A percentile compares a stretch with the other conserved stretches of the same genome.
These are phyloP conservation scores for Talaromyces pinophilus DNA, from an alignment of 2,329 filamentous ascomycete species.

Conservation along the genomic window DNA sequence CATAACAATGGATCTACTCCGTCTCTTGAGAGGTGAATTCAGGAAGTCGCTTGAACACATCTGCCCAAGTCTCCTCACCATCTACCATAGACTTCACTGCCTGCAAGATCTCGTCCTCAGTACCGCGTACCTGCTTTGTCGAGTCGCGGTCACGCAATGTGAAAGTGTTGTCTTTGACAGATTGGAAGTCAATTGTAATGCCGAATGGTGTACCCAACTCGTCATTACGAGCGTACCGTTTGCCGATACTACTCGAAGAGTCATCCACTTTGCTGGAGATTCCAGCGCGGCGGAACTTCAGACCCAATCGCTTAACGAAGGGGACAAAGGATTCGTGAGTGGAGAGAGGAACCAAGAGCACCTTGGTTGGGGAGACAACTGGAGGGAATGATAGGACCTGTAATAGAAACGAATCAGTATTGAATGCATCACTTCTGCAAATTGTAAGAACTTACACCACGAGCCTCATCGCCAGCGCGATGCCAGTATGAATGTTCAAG, in stretches of 20 bases:
- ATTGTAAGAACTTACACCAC: conserved; percentile 66
- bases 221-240: conserved; percentile 92
- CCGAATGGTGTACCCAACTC: conserved; percentile 93
- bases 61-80: conserved; percentile 65
- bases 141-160: conserved; percentile 89
- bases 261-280: conserved; percentile 87
- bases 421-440: background rate
- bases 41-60: conserved; percentile 76
- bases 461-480: conserved; percentile 77
- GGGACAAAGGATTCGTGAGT: conserved; percentile 78
- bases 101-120: conserved; percentile 74
- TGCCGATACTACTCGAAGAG: conserved; percentile 88
- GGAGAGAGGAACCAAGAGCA: conserved; percentile 86
- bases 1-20: conserved; percentile 39
- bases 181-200: conserved; percentile 95
- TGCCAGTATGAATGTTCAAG: conserved; percentile 97
- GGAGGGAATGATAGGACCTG: conserved; percentile 73
- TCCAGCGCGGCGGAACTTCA: conserved; percentile 72
- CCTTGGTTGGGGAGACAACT: conserved; percentile 87
- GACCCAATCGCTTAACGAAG: conserved; percentile 70
- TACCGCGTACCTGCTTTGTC: conserved; percentile 84
- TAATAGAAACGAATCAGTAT: conserved; percentile 22
- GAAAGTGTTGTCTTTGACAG: conserved; percentile 79
- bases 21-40: conserved; percentile 76
- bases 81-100: conserved; percentile 67